These are phyloP conservation scores for Myxozyma nipponensis DNA, from an alignment of 805 yeast genomes.

Conservation along the genomic window DNA sequence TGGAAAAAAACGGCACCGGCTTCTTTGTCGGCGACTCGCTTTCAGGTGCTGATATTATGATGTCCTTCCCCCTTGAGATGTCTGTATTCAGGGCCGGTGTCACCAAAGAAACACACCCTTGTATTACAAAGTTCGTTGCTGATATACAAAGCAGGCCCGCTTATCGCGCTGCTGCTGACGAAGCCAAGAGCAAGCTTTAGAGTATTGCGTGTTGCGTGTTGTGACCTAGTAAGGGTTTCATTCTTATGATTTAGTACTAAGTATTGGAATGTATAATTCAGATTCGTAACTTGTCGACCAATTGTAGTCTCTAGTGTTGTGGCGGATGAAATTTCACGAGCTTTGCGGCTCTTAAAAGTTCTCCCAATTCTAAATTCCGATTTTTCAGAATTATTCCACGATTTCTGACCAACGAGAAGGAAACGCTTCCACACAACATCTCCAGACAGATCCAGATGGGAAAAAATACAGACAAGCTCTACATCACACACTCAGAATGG, in stretches of 20 bases:
- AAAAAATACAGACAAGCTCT: constrained; percentile 39
- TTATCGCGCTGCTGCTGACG: constrained; percentile 20
- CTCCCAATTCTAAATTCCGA: too few relatives aligned
- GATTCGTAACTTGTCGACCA: too few relatives aligned
- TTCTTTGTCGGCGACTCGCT: constrained; percentile 59
- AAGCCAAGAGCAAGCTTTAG: neutral
- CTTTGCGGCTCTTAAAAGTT: too few relatives aligned
- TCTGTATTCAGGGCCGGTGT: constrained; percentile 13
- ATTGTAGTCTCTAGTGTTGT: too few relatives aligned
- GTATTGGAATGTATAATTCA: too few relatives aligned
- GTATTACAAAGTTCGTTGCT: constrained; percentile 31
- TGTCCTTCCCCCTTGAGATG: constrained; percentile 44
- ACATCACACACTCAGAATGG: constrained; percentile 39
- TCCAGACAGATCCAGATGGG: too few relatives aligned
- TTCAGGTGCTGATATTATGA: constrained; percentile 59
- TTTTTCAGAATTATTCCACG: too few relatives aligned
- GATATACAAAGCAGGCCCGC: constrained; percentile 33
- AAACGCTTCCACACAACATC: too few relatives aligned
- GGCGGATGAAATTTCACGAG: too few relatives aligned
- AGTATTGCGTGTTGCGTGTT: neutral
- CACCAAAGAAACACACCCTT: constrained; percentile 30
- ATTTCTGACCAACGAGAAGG: too few relatives aligned
- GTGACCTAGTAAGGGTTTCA: too few relatives aligned
- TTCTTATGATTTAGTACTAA: too few relatives aligned
- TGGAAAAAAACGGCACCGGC: constrained; percentile 46